phyloP scores from a whole-genome alignment of 331 rosid species.

The Erythrophleum ivorense region DNA sequence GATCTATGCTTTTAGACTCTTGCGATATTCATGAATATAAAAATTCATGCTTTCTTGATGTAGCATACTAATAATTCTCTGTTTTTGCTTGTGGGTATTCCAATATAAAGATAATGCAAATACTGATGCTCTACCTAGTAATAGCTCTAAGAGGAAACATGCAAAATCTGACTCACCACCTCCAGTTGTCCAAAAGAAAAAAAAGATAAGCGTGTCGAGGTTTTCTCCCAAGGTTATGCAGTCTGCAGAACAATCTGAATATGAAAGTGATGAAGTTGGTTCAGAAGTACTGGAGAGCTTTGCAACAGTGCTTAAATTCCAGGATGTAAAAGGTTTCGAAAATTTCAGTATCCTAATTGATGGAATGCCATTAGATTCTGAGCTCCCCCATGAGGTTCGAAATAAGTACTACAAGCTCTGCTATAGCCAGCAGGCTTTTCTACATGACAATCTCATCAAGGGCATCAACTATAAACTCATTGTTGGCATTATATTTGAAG shows the following conservation, averaged over 20 bases:
- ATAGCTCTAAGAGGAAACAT: conserved; percentile 52
- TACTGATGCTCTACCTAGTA: conserved; percentile 31
- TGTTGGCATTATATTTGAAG: conserved; percentile 68
- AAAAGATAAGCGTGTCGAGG: conserved; percentile 39
- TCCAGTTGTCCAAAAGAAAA: conserved; percentile 56
- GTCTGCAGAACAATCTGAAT: conserved; percentile 53
- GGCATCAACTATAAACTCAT: conserved; percentile 61
- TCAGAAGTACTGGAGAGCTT: conserved; percentile 63
- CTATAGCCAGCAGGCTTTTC: conserved; percentile 66
- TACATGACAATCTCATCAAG: conserved; percentile 67
- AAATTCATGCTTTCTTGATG: neutral
- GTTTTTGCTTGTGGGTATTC: conserved; percentile 37
- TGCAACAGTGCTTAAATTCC: conserved; percentile 48
- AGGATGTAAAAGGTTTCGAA: conserved; percentile 56
- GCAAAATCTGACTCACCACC: conserved; percentile 45
- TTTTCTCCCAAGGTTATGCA: conserved; percentile 37
- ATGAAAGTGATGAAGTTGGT: conserved; percentile 62
- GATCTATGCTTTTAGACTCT: conserved; percentile 29
- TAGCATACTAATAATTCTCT: conserved; percentile 20
- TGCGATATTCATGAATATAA: conserved; percentile 19
- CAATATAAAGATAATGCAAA: conserved; percentile 53
- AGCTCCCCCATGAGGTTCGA: conserved; percentile 59
- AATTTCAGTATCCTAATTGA: conserved; percentile 62
- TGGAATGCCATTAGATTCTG: conserved; percentile 64
- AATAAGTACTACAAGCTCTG: conserved; percentile 79